Conservation (phyloP, 2,329 filamentous ascomycete species). For the Colletotrichum destructivum region DNA sequence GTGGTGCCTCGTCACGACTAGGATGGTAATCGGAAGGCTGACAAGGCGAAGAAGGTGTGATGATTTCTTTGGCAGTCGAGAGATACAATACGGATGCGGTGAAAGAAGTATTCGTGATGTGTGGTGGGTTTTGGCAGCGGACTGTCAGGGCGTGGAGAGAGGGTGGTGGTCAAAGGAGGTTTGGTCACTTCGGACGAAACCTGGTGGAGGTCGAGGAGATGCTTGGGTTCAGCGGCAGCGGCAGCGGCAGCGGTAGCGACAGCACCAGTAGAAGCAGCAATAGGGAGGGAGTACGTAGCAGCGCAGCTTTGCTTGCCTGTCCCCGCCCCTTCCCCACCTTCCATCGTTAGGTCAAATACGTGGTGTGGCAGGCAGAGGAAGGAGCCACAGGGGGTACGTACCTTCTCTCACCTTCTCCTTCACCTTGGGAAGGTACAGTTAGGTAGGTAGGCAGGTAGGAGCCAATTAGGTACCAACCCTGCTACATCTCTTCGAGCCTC, state of each 20-base stretch:
- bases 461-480: not conserved
- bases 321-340: not conserved
- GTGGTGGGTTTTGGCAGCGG: conserved; percentile 33
- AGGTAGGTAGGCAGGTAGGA: too few relatives aligned
- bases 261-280: not conserved
- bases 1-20: conserved; percentile 13
- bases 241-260: not conserved
- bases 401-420: not conserved
- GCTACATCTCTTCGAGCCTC: not conserved
- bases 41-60: conserved; percentile 9
- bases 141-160: conserved; percentile 34
- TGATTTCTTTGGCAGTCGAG: conserved; percentile 3
- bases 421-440: not conserved
- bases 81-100: conserved; percentile 31
- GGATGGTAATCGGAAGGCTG: conserved; percentile 15
- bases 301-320: conserved; percentile 2
- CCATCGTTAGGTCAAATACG: conserved; percentile 3
- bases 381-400: conserved; percentile 20
- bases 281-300: too few relatives aligned
- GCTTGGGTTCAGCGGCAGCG: conserved; percentile 23
- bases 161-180: conserved; percentile 40
- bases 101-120: conserved; percentile 30
- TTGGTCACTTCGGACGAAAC: conserved; percentile 42
- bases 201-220: conserved; percentile 38
- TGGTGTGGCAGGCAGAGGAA: conserved; percentile 22